Base-by-base conservation (phyloP, 179 eudicot species). In the Heliamphora pulchella region DNA sequence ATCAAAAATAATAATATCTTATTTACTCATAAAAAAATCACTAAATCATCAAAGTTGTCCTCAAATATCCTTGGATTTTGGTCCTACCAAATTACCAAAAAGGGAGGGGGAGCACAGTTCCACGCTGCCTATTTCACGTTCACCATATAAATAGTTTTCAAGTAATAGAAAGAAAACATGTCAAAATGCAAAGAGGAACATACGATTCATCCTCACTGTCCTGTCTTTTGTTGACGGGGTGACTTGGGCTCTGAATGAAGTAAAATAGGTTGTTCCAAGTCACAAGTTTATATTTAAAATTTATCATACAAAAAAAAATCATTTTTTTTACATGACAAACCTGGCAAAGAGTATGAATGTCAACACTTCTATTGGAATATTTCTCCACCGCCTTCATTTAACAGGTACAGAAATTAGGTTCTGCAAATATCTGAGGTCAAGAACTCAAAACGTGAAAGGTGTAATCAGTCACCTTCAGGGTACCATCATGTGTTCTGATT, bases 351-450 rank as follows among this genome's bases (percentile, higher is more conserved):
- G 88, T 69, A 78, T 72, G 79, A 51, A 89, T 82, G 46, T 80
- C 78, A 76, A 80, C 54, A 61, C 66, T 86, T 78, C 82, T 79
- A 77, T 79, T 71, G n/a, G 87, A 44, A 79, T 86, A 83, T 76
- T 84, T 87, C 82, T 82, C 89, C 88, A 87, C 80, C 65, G 80
- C 86, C 90, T 89, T 80, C 80, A 83, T 48, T 64, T 51, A 66
- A 10, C 5, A 81, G 48, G 65, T 77, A 46, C 54, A 77, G 9
- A 2, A 8, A 78, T 84, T 43, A 84, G 54, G 72, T 54, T 61
- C 67, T 75, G 75, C 39, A 44, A 71, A 80, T 2, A 78, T 53
- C 57, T 64, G 9, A 58, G 53, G 9, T n/a, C 63, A 78, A 75
- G 8, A 80, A 57, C 44, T 62, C 11, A 39, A 74, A 55, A 13